Conservation (phyloP, 805 yeast genomes). For the Candida xyloterini region DNA sequence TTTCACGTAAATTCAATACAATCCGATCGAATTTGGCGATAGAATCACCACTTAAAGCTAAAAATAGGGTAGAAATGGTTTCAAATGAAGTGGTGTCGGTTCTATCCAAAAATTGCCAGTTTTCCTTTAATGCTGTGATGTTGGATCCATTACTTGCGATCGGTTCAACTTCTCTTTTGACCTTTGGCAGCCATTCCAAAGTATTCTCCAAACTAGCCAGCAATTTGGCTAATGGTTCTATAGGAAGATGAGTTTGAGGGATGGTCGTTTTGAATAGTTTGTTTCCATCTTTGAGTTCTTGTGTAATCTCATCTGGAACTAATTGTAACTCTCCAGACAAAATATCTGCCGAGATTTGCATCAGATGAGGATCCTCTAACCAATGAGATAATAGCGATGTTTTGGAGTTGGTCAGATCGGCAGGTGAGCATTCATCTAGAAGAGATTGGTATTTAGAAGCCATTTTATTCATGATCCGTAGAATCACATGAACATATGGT, state of each 20-base stretch:
- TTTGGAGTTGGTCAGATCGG: slow-evolving; percentile 10
- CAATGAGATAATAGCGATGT: slow-evolving; percentile 28
- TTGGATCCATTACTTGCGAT: slow-evolving; percentile 9
- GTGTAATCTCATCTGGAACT: slow-evolving; percentile 28
- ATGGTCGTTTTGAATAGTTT: slow-evolving; percentile 31
- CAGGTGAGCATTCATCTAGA: slow-evolving; percentile 27
- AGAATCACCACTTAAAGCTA: slow-evolving; percentile 30
- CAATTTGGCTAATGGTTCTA: slow-evolving; percentile 51
- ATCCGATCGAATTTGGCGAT: slow-evolving; percentile 37
- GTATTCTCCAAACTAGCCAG: slow-evolving; percentile 56
- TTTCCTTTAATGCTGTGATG: slow-evolving; percentile 26
- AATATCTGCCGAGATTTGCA: slow-evolving; percentile 31
- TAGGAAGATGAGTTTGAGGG: slow-evolving; percentile 44
- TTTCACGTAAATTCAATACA: slow-evolving; percentile 33
- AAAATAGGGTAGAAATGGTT: slow-evolving; percentile 8
- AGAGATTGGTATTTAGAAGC: slow-evolving; percentile 33
- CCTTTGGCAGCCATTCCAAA: slow-evolving; percentile 54
- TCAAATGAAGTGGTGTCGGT: slow-evolving; percentile 2
- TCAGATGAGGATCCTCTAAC: slow-evolving; percentile 35
- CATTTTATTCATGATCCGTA: slow-evolving; percentile 42
- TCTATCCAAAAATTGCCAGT: slow-evolving; percentile 30
- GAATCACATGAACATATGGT: slow-evolving; percentile 47
- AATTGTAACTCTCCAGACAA: slow-evolving; percentile 23
- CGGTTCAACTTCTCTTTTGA: slow-evolving; percentile 40
- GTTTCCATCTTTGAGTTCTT: slow-evolving; percentile 28